Conservation (phyloP, 768 basidiomycete genomes). For the Tylopilus intermedius region DNA sequence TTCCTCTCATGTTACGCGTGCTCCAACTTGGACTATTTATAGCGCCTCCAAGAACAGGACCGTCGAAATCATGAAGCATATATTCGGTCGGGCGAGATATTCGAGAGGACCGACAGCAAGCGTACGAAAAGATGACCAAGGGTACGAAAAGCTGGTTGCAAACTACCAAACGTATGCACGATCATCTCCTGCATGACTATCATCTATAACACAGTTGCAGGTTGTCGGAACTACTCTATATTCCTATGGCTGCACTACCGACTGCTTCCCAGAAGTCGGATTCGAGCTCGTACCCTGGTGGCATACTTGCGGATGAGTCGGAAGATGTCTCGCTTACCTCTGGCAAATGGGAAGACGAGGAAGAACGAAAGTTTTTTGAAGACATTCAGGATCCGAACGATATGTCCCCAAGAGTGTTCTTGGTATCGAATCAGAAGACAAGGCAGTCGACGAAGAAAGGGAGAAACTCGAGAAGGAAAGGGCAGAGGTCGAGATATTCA, state of each 20-base stretch:
- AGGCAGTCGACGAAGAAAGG: conserved; percentile 39
- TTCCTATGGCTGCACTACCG: conserved; percentile 79
- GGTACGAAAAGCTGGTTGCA: conserved; percentile 87
- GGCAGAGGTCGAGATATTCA: conserved; percentile 46
- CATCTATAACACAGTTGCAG: conserved; percentile 35
- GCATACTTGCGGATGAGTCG: conserved; percentile 44
- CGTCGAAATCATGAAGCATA: conserved; percentile 97
- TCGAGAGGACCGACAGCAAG: conserved; percentile 99
- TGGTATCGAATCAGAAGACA: conserved; percentile 54
- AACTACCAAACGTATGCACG: conserved; percentile 78
- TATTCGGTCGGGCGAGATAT: conserved; percentile 98
- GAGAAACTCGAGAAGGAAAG: conserved; percentile 52
- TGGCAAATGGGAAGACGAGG: conserved; percentile 98
- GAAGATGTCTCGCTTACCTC: conserved; percentile 48
- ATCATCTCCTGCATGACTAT: background rate
- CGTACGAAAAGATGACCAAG: conserved; percentile 98
- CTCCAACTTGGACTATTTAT: conserved; percentile 2
- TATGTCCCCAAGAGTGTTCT: conserved; percentile 83
- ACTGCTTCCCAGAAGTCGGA: conserved; percentile 75
- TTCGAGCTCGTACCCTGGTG: conserved; percentile 53
- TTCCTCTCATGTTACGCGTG: background rate
- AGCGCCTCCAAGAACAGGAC: conserved; percentile 97
- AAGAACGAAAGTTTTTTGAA: conserved; percentile 90
- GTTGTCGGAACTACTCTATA: conserved; percentile 84
- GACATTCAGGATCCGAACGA: conserved; percentile 87